These are phyloP conservation scores for Kwoniella botswanensis DNA, from an alignment of 768 basidiomycete species.

Conservation along the genomic window DNA sequence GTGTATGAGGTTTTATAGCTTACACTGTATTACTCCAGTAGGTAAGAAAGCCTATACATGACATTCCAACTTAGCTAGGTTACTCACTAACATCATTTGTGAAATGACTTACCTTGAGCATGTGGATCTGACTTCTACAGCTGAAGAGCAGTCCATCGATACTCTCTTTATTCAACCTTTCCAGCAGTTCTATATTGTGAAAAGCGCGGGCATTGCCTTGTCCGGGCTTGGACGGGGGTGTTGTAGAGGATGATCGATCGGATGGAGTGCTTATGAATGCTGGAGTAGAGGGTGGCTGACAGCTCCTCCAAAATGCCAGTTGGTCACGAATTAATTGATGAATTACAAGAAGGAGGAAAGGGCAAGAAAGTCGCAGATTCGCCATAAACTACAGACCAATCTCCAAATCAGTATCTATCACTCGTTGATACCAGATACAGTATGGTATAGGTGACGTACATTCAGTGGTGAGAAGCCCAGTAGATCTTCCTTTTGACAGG, in stretches of 20 bases:
- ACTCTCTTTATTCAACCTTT: conserved; percentile 36
- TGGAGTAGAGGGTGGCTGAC: conserved; percentile 1
- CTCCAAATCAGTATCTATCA: not conserved
- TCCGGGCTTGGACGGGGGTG: not conserved
- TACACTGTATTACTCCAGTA: conserved; percentile 41
- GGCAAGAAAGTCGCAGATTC: conserved; percentile 33
- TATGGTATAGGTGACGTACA: conserved; percentile 13
- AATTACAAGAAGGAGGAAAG: conserved; percentile 38
- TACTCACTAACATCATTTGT: not conserved
- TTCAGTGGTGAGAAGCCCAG: conserved; percentile 44
- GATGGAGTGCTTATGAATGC: conserved; percentile 25
- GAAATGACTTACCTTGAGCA: conserved; percentile 35
- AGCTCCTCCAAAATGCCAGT: conserved; percentile 30
- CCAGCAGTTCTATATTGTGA: conserved; percentile 26
- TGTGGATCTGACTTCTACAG: conserved; percentile 31
- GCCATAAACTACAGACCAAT: conserved; percentile 16
- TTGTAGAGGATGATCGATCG: conserved; percentile 2
- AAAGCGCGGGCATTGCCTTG: not conserved
- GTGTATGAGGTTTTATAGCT: conserved; percentile 6
- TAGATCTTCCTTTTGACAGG: conserved; percentile 15
- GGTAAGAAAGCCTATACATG: conserved; percentile 28
- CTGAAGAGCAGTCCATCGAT: conserved; percentile 32
- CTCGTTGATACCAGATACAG: not conserved
- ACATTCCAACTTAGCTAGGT: not conserved
- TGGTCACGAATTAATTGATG: conserved; percentile 37